Conservation (phyloP, 257 asterid species). For the Eucommia ulmoides region DNA sequence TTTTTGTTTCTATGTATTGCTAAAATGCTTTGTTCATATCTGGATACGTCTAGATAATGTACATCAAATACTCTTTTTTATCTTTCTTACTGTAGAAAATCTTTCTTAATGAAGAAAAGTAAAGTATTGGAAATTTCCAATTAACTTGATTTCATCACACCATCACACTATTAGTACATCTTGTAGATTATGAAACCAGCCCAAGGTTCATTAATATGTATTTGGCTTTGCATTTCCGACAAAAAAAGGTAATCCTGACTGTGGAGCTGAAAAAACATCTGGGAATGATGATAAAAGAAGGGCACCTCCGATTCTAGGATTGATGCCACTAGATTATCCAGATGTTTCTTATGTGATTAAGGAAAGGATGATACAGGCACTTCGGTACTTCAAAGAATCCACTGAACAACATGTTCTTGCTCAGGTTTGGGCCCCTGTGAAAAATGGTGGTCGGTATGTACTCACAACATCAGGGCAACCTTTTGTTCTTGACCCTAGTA, state of each 20-base stretch:
- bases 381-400: conserved; percentile 70
- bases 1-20: background rate
- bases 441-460: conserved; percentile 51
- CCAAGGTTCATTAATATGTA: conserved; percentile 1
- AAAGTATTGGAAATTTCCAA: background rate
- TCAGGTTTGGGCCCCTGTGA: conserved; percentile 95
- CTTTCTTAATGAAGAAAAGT: background rate
- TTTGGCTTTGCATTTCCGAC: conserved; percentile 10
- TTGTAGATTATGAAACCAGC: background rate
- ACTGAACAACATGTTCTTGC: conserved; percentile 75
- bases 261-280: conserved; percentile 23
- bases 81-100: background rate
- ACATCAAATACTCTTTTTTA: background rate
- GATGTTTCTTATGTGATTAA: conserved; percentile 70
- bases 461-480: conserved; percentile 94
- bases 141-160: background rate
- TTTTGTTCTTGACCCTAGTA: conserved; percentile 72
- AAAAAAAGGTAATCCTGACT: conserved; percentile 35
- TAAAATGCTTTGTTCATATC: too few relatives aligned
- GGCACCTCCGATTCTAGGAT: conserved; percentile 32
- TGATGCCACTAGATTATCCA: conserved; percentile 36
- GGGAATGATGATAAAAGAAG: conserved; percentile 39
- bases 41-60: too few relatives aligned
- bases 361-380: conserved; percentile 86
- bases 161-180: background rate